Base-by-base conservation (phyloP, 1,284 basidiomycete species). In the Sanguinoderma infundibulare region DNA sequence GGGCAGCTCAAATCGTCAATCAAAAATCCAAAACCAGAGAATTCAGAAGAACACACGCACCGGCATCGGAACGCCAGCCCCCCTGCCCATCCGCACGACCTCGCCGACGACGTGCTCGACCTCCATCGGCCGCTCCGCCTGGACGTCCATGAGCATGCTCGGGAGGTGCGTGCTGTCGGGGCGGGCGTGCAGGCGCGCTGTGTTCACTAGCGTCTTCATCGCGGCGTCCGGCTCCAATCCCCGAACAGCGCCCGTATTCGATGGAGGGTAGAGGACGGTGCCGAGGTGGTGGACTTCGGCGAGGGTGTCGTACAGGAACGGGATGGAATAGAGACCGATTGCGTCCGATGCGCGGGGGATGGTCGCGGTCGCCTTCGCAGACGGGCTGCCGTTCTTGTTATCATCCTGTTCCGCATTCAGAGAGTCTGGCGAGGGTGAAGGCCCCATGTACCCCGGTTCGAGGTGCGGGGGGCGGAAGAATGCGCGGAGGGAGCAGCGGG, bases 31-130 rank as follows among this genome's bases (percentile, higher is more conserved):
- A 35, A 5, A n/a, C n/a, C n/a, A n/a, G n/a, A n/a, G n/a, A n/a
- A n/a, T n/a, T n/a, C n/a, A n/a, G 14, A 32, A 24, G 12, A 17
- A 74, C 84, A 75, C n/a, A n/a, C n/a, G n/a, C 64, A 87, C 87
- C 35, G 86, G 87, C 39, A 86, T 73, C 6, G 77, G 70, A 3
- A 89, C 79, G 5, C 76, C 75, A 40, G 74, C 73, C 58, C 77
- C 73, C 60, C 76, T 75, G 0, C 82, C 88, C 74, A 85, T 78
- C 36, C 84, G 72, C 15, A 89, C 83, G 0, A 88, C 81, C 65
- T 87, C 83, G 0, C 88, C 87, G 10, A 89, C 65, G 55, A 90
- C 85, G 17, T 81, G 85, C 69, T 89, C 87, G 0, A 90, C 81
- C 73, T 90, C 88, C 61, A 89, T 82, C 32, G 89, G 86, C 57